Evolutionary conservation across 345 rosid species (phyloP).

Genomic region (Eucalyptus guilfoylei): DNA sequence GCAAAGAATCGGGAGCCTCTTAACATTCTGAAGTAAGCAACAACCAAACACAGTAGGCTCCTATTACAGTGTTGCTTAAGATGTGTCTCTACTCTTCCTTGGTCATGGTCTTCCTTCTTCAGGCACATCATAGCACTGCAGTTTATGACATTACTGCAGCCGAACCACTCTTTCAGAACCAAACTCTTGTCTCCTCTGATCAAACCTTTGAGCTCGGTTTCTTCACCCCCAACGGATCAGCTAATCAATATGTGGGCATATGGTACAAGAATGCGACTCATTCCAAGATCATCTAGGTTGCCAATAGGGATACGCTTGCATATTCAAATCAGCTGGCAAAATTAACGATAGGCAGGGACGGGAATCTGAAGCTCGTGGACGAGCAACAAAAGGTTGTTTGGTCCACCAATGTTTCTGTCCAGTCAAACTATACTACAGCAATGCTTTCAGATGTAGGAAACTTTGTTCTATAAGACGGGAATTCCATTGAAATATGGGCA

Average conservation of each 20-base stretch:
- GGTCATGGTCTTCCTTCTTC: background rate
- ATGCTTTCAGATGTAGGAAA: slow-evolving; percentile 10
- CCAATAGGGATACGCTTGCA: slow-evolving; percentile 15
- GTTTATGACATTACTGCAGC: background rate
- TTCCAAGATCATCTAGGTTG: slow-evolving; percentile 18
- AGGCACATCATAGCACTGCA: too few species aligned
- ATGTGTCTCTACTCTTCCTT: background rate
- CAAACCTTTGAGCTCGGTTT: background rate
- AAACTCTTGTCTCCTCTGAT: background rate
- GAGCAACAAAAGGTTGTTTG: background rate
- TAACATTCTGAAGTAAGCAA: too few species aligned
- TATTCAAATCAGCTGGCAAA: background rate
- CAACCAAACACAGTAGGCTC: too few species aligned
- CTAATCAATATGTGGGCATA: background rate
- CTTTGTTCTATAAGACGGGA: background rate
- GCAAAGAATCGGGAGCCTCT: too few species aligned
- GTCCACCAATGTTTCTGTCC: background rate
- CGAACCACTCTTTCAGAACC: background rate
- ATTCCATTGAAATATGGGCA: slow-evolving; percentile 7
- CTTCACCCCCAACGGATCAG: background rate
- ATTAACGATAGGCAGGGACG: background rate
- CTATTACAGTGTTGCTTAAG: background rate
- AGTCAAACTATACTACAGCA: background rate
- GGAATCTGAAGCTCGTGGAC: slow-evolving; percentile 8
- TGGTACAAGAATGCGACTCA: background rate